These are phyloP conservation scores for Vinca minor DNA, from an alignment of 257 asterid species.

Conservation along the genomic window DNA sequence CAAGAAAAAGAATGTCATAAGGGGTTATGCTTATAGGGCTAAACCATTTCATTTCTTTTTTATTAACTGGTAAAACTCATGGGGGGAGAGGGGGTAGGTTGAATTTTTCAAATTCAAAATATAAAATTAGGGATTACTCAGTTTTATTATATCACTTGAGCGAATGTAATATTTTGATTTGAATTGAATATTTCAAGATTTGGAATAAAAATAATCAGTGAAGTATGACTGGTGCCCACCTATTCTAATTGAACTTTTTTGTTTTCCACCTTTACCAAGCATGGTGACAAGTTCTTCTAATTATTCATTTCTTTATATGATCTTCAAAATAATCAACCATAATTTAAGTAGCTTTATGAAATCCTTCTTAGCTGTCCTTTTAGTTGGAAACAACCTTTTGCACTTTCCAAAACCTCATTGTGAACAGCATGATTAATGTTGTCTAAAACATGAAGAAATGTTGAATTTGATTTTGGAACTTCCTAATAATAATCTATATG, in stretches of 20 bases:
- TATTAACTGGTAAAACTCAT: too few species aligned
- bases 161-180: too few species aligned
- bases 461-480: background rate
- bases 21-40: background rate
- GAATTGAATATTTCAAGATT: too few species aligned
- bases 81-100: too few species aligned
- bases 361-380: background rate
- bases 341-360: background rate
- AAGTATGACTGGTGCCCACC: conserved; percentile 2
- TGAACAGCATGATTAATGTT: background rate
- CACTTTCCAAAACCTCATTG: background rate
- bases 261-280: background rate
- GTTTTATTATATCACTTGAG: too few species aligned
- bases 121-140: too few species aligned
- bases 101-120: too few species aligned
- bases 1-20: background rate
- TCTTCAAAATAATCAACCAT: background rate
- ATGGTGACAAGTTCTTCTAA: background rate
- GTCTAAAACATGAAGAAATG: background rate
- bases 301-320: background rate
- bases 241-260: background rate
- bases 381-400: background rate
- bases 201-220: background rate
- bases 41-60: background rate
- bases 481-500: background rate